These are phyloP conservation scores for Naematelia aurantialba DNA, from an alignment of 768 basidiomycete genomes.

Conservation along the genomic window DNA sequence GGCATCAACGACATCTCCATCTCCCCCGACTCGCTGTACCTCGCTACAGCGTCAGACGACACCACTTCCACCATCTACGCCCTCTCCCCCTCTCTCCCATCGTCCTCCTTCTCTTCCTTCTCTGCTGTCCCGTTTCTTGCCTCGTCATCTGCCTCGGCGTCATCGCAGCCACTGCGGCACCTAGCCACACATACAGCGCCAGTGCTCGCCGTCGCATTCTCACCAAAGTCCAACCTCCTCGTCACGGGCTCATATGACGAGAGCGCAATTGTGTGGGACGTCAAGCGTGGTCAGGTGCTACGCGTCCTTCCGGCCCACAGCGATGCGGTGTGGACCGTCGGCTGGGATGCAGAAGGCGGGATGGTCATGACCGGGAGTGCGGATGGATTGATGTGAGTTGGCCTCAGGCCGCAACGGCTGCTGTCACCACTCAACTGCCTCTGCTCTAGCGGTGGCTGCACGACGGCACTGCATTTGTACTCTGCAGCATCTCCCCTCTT, in stretches of 20 bases:
- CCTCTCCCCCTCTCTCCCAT: slow-evolving; percentile 9
- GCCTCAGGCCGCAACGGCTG: no score
- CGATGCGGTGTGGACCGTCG: slow-evolving; percentile 90
- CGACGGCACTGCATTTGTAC: background rate
- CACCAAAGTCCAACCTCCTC: slow-evolving; percentile 80
- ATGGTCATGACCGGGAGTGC: slow-evolving; percentile 91
- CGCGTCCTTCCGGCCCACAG: slow-evolving; percentile 92
- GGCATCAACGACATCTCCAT: slow-evolving; percentile 90
- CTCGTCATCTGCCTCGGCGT: no score
- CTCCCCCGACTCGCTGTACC: slow-evolving; percentile 72
- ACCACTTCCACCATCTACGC: slow-evolving; percentile 17
- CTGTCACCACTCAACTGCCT: no score
- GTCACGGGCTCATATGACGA: slow-evolving; percentile 95
- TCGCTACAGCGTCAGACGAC: slow-evolving; percentile 93
- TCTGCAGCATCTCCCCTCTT: no score
- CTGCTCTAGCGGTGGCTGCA: no score
- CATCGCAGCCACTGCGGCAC: slow-evolving; percentile 56
- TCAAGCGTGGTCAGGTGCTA: slow-evolving; percentile 77
- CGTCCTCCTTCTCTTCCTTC: background rate
- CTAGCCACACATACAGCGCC: slow-evolving; percentile 86
- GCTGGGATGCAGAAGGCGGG: slow-evolving; percentile 91
- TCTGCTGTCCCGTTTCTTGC: no score
- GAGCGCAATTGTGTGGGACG: slow-evolving; percentile 94
- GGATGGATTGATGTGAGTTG: slow-evolving; percentile 88
- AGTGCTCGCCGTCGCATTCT: slow-evolving; percentile 90